Conservation (phyloP, 2,329 filamentous ascomycete genomes). For the Penicillium italicum region DNA sequence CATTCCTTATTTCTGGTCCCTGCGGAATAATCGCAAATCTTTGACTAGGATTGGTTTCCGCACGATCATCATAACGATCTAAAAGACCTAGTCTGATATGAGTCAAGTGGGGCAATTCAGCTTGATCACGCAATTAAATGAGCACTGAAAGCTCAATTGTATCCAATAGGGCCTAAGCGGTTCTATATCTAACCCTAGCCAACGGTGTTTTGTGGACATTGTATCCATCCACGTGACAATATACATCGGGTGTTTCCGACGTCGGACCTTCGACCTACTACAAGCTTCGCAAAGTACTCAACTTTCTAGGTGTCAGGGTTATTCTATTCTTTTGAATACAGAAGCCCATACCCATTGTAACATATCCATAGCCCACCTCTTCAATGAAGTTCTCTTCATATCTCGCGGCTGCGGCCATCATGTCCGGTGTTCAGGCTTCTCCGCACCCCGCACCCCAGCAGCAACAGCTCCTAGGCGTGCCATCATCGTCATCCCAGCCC, state of each 20-base stretch:
- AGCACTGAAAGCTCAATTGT: not conserved
- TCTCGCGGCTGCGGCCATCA: slow-evolving; percentile 19
- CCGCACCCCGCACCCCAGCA: slow-evolving; percentile 29
- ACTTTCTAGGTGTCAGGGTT: not conserved
- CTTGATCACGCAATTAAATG: not conserved
- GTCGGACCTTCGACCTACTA: not conserved
- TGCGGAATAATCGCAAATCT: slow-evolving; percentile 13
- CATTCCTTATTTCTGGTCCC: slow-evolving; percentile 16
- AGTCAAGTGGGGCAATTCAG: not conserved
- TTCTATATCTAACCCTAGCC: not conserved
- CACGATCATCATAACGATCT: not conserved
- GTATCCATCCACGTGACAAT: not conserved
- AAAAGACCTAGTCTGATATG: not conserved
- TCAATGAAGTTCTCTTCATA: slow-evolving; percentile 22
- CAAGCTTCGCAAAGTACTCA: not conserved
- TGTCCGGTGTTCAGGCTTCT: slow-evolving; percentile 24
- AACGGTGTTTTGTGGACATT: not conserved
- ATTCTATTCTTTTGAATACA: not conserved
- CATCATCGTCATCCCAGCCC: not conserved
- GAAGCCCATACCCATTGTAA: not conserved
- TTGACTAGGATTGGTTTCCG: slow-evolving; percentile 8
- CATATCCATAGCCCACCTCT: not conserved
- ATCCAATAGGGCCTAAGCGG: not conserved
- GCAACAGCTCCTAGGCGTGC: slow-evolving; percentile 16
- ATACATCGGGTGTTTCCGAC: not conserved